phyloP scores from a whole-genome alignment of 345 rosid genomes.

The Excoecaria cochinchinensis region DNA sequence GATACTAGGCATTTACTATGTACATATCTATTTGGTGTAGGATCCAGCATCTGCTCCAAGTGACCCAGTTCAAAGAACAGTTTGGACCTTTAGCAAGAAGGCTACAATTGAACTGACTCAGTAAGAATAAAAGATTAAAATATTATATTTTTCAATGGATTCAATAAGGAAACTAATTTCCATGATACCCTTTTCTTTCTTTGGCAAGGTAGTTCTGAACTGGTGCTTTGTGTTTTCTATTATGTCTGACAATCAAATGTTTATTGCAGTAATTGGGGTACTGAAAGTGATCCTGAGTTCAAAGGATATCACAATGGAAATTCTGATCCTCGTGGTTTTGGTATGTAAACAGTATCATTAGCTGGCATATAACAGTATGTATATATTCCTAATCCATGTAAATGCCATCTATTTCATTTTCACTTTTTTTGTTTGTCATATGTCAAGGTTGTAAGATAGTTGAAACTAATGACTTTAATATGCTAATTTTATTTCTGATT shows the following conservation, averaged over 20 bases:
- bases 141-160: slow-evolving; percentile 37
- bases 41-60: slow-evolving; percentile 69
- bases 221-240: background rate
- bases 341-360: slow-evolving; percentile 35
- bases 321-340: slow-evolving; percentile 91
- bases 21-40: slow-evolving; percentile 34
- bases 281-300: slow-evolving; percentile 84
- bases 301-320: slow-evolving; percentile 94
- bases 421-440: background rate
- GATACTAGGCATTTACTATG: background rate
- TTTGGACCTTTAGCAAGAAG: slow-evolving; percentile 73
- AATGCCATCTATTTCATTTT: background rate
- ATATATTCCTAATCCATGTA: background rate
- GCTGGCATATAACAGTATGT: background rate
- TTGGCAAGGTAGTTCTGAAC: background rate
- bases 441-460: background rate
- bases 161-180: slow-evolving; percentile 49
- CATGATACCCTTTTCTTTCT: background rate
- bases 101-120: slow-evolving; percentile 93
- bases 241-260: slow-evolving; percentile 22
- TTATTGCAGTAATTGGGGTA: slow-evolving; percentile 85
- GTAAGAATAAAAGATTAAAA: slow-evolving; percentile 37
- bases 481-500: background rate
- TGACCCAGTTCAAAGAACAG: slow-evolving; percentile 71
- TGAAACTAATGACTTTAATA: background rate